Conservation (phyloP, 164 flowering plant species). For the Chloranthus sessilifolius region DNA sequence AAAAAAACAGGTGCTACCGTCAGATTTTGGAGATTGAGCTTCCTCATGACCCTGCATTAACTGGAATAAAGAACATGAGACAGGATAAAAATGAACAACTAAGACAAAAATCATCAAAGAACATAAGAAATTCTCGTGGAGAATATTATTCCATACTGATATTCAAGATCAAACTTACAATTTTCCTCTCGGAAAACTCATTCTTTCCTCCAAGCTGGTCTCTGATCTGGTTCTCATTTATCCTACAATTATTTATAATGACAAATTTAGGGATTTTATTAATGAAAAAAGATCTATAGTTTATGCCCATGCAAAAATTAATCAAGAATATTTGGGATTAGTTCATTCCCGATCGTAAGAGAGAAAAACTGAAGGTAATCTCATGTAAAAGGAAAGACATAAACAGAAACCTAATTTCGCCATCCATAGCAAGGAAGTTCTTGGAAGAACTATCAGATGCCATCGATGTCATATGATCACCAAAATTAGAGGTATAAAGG, state of each 20-base stretch:
- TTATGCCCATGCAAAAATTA: background rate
- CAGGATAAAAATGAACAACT: too few species aligned
- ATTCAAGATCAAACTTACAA: conserved; percentile 29
- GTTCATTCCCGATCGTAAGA: background rate
- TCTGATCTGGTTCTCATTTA: conserved; percentile 27
- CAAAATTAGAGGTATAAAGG: conserved; percentile 24
- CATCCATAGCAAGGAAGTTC: conserved; percentile 18
- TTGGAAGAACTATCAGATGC: conserved; percentile 24
- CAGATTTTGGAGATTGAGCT: conserved; percentile 27
- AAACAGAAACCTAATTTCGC: conserved; percentile 42
- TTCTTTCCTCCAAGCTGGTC: conserved; percentile 32
- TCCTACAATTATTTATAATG: conserved; percentile 26
- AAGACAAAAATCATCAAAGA: too few species aligned
- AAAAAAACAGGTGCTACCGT: too few species aligned
- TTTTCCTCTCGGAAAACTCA: conserved; percentile 33
- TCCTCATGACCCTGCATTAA: conserved; percentile 39
- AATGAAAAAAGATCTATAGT: background rate
- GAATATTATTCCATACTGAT: background rate
- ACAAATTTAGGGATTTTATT: background rate
- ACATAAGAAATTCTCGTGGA: background rate
- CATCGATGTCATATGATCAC: conserved; percentile 32
- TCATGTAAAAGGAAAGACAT: background rate
- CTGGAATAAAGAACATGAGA: conserved; percentile 1
- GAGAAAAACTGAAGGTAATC: background rate
- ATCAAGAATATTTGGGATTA: background rate